Evolutionary conservation across 2,329 filamentous ascomycete genomes (phyloP), one percentile per base, ranked within the genome.

Genomic region (Torrubiellomyces zombiae): DNA sequence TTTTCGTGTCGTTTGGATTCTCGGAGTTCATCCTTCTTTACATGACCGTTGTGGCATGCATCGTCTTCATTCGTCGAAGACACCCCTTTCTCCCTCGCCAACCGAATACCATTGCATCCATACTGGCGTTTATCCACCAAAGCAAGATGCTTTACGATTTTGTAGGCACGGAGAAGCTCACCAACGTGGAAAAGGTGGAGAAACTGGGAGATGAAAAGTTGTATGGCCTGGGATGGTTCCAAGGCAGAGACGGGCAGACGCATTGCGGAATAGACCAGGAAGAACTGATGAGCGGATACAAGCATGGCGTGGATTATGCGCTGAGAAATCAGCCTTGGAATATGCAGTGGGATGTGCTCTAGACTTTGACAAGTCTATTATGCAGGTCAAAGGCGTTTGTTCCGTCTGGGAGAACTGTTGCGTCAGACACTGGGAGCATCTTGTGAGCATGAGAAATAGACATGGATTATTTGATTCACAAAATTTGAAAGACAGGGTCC

Each of bases 251-350:
- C 46, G 71, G 73, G 4, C 61, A 75, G 46, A 65, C 67, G 33
- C 79, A 85, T 54, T 75, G 76, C 41, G 79, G 78, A 9, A 67
- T 86, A 29, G 79, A 86, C 41, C 63, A 81, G 51, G 78, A 85
- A 53, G 72, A 77, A 44, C 53, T 85, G 39, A 53, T 62, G 31
- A 64, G 62, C 31, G 52, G 47, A 29, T 85, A 81, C 46, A 69
- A 65, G 44, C 72, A 77, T 43, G 74, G 75, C 5, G 45, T 61
- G 21, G 56, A 62, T 28, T 57, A 58, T 16, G 48, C 50, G 10
- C 42, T 50, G 32, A 55, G 55, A 14, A 66, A 60, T 28, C 55
- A 60, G 38, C 64, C 65, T 14, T 71, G 64, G 65, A 45, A 53
- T 20, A 47, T 38, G 21, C 42, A 44, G 28, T 56, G 54, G 54